Evolutionary conservation across 202 grass and related monocot genomes (phyloP).

Genomic region (Zoysia matrella): DNA sequence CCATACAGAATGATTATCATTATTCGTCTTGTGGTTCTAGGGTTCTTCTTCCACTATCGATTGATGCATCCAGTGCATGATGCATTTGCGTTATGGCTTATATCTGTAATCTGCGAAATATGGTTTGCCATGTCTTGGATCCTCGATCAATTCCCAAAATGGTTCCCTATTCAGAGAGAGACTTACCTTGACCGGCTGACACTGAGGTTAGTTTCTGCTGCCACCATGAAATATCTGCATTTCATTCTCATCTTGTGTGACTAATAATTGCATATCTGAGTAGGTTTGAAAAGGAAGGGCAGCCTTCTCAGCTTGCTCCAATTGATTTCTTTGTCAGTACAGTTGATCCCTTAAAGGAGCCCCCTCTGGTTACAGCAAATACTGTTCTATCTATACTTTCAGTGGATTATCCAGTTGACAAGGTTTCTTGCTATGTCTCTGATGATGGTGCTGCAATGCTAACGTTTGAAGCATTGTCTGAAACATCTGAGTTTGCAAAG

Average conservation of each 20-base stretch:
- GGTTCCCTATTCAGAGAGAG: slow-evolving; percentile 85
- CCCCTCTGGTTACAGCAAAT: slow-evolving; percentile 89
- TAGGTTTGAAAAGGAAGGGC: slow-evolving; percentile 95
- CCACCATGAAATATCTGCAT: background rate
- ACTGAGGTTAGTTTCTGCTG: slow-evolving; percentile 66
- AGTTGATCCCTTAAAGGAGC: slow-evolving; percentile 84
- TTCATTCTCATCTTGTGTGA: slow-evolving; percentile 6
- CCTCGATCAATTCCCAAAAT: slow-evolving; percentile 92
- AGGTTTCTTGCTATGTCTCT: slow-evolving; percentile 92
- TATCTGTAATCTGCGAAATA: slow-evolving; percentile 93
- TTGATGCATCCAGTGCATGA: slow-evolving; percentile 81
- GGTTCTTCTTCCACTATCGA: slow-evolving; percentile 95
- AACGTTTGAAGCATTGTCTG: slow-evolving; percentile 89
- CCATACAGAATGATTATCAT: slow-evolving; percentile 93
- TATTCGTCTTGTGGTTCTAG: slow-evolving; percentile 82
- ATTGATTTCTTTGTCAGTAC: slow-evolving; percentile 93
- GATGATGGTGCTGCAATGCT: slow-evolving; percentile 97
- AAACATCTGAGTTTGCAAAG: slow-evolving; percentile 99
- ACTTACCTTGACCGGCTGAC: slow-evolving; percentile 83
- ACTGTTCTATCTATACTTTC: slow-evolving; percentile 90
- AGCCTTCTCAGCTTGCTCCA: slow-evolving; percentile 70
- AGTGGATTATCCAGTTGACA: slow-evolving; percentile 84
- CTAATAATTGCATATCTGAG: slow-evolving; percentile 35
- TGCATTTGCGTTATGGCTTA: slow-evolving; percentile 85
- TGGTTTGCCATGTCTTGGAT: slow-evolving; percentile 96